These are phyloP conservation scores for Aspergillus chevalieri DNA, from an alignment of 2,329 filamentous ascomycete species.

Conservation along the genomic window DNA sequence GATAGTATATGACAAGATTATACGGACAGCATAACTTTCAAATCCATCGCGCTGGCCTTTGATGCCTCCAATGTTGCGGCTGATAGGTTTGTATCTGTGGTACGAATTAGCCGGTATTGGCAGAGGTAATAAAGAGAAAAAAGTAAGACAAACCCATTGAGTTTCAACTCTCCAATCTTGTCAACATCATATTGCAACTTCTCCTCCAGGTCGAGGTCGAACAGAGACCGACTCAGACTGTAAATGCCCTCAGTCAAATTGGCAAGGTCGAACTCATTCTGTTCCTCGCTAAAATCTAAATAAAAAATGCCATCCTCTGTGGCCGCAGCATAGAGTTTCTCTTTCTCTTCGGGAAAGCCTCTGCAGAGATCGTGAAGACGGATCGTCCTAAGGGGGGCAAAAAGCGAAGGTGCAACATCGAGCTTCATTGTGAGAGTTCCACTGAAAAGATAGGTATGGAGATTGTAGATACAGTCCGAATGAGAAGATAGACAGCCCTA, in stretches of 20 bases:
- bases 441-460: too few relatives aligned
- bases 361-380: too few relatives aligned
- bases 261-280: background rate
- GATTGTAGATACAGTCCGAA: too few relatives aligned
- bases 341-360: too few relatives aligned
- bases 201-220: background rate
- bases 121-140: too few relatives aligned
- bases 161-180: background rate
- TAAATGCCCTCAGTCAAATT: background rate
- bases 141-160: background rate
- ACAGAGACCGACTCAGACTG: background rate
- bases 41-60: background rate
- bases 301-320: background rate
- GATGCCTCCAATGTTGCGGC: background rate
- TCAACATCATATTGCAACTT: background rate
- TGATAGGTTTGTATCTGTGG: background rate
- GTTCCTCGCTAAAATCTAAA: background rate
- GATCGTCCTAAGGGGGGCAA: too few relatives aligned
- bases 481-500: too few relatives aligned
- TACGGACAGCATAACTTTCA: background rate
- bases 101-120: too few relatives aligned
- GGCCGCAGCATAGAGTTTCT: background rate
- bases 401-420: too few relatives aligned
- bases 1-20: background rate
- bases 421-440: too few relatives aligned